These are phyloP conservation scores for Paracoccidioides lutzii DNA, from an alignment of 2,329 filamentous ascomycete species.

Conservation along the genomic window DNA sequence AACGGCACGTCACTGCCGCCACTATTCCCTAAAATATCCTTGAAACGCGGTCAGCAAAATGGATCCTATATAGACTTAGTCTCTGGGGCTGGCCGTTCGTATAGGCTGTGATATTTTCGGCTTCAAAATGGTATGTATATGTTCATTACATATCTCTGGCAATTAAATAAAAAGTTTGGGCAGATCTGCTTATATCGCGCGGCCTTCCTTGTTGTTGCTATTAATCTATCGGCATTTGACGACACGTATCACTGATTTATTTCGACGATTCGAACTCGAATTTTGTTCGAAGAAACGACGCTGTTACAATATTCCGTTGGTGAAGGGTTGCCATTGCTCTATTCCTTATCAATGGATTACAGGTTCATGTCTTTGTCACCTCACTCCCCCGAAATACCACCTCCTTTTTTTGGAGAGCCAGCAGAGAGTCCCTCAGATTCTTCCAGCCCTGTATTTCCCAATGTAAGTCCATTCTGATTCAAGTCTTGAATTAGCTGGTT, in stretches of 20 bases:
- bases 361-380: background rate
- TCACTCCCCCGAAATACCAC: slow-evolving; percentile 19
- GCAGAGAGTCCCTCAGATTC: slow-evolving; percentile 14
- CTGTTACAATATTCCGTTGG: background rate
- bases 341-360: slow-evolving; percentile 3
- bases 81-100: background rate
- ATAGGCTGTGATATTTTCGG: background rate
- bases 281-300: background rate
- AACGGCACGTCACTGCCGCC: background rate
- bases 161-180: background rate
- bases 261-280: too few species aligned
- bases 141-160: background rate
- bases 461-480: slow-evolving; percentile 10
- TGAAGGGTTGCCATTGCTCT: background rate
- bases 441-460: slow-evolving; percentile 15
- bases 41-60: background rate
- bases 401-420: background rate
- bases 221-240: too few species aligned
- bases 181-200: background rate
- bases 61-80: background rate
- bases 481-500: background rate
- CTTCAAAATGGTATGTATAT: background rate
- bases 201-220: background rate
- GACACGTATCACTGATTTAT: too few species aligned
- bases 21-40: background rate